phyloP scores from a whole-genome alignment of 75 land plant genomes.

The Sequoiadendron giganteum region DNA sequence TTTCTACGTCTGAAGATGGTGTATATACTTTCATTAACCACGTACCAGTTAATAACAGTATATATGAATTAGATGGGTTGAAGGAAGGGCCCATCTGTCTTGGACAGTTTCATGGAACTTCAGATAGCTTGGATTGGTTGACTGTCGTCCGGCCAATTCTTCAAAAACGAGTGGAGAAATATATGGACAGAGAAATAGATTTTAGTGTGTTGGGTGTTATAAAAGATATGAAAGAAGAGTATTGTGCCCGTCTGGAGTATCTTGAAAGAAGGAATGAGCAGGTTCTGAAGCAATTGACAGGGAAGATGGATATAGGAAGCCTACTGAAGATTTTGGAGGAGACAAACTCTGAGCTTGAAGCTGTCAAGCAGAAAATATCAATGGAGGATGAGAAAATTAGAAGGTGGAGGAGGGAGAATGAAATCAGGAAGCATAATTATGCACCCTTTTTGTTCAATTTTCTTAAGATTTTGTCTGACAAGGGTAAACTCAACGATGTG shows the following conservation, averaged over 20 bases:
- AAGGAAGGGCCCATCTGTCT: slow-evolving; percentile 66
- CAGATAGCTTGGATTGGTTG: slow-evolving; percentile 43
- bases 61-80: slow-evolving; percentile 61
- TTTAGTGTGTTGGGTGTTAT: slow-evolving; percentile 89
- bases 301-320: slow-evolving; percentile 27
- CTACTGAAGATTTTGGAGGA: slow-evolving; percentile 53
- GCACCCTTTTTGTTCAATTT: no score
- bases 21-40: slow-evolving; percentile 96
- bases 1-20: slow-evolving; percentile 32
- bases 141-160: no score
- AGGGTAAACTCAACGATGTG: no score
- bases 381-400: slow-evolving; percentile 48
- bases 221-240: slow-evolving; percentile 90
- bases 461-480: no score
- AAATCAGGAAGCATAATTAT: slow-evolving; percentile 89
- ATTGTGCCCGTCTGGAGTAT: slow-evolving; percentile 61
- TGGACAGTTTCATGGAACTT: slow-evolving; percentile 56
- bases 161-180: no score
- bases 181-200: slow-evolving; percentile 76
- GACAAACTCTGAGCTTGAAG: slow-evolving; percentile 64
- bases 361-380: slow-evolving; percentile 27
- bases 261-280: background rate
- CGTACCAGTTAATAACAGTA: slow-evolving; percentile 78
- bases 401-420: slow-evolving; percentile 96
- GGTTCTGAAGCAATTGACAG: background rate